Conservation (phyloP, 2,329 filamentous ascomycete genomes). For the Emydomyces testavorans region DNA sequence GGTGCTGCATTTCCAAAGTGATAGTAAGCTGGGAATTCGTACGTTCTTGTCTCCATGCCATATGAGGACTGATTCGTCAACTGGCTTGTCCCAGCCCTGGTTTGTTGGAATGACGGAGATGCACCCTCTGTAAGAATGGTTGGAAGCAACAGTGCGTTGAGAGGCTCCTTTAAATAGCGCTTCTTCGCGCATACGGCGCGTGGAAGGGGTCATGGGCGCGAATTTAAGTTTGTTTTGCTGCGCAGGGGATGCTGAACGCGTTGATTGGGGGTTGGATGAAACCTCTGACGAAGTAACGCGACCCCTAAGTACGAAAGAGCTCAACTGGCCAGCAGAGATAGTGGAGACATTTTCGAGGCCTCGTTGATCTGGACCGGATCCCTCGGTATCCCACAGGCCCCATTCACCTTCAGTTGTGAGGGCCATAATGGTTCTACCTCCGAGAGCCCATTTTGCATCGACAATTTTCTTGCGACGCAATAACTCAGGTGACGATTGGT, state of each 20-base stretch:
- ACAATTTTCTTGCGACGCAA: conserved; percentile 34
- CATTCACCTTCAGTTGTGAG: conserved; percentile 39
- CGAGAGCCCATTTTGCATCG: conserved; percentile 37
- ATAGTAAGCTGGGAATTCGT: conserved; percentile 34
- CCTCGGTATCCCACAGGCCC: conserved; percentile 41
- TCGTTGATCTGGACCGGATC: conserved; percentile 31
- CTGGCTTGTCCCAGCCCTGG: conserved; percentile 25
- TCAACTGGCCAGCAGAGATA: conserved; percentile 32
- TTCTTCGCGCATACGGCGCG: conserved; percentile 36
- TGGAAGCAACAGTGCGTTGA: conserved; percentile 18
- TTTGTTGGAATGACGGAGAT: conserved; percentile 33
- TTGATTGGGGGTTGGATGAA: conserved; percentile 17
- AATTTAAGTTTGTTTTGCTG: conserved; percentile 28
- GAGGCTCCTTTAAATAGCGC: conserved; percentile 33
- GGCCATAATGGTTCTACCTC: conserved; percentile 36
- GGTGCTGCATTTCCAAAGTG: conserved; percentile 35
- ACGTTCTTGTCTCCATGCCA: conserved; percentile 34
- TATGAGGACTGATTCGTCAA: conserved; percentile 36
- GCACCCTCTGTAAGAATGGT: conserved; percentile 27
- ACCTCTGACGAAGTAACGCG: conserved; percentile 24
- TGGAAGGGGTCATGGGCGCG: conserved; percentile 40
- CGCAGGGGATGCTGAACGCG: conserved; percentile 19
- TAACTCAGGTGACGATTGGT: conserved; percentile 22
- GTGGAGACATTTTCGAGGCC: conserved; percentile 31
- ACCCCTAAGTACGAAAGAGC: conserved; percentile 34